Evolutionary conservation across 2,329 filamentous ascomycete genomes (phyloP).

Genomic region (Monosporascus ibericus): DNA sequence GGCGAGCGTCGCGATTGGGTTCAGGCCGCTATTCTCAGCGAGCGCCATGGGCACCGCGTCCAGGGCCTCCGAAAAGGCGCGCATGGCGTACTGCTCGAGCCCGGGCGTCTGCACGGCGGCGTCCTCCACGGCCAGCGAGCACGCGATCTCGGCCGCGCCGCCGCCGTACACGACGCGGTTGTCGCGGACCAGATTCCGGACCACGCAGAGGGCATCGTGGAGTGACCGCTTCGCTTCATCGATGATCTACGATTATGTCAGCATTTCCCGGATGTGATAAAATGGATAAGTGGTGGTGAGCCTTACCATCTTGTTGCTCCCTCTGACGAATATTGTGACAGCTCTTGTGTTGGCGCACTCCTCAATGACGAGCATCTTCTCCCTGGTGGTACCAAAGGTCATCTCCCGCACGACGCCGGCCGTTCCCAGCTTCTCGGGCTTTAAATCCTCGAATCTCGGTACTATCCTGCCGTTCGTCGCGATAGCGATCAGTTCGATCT

Average conservation of each 20-base stretch:
- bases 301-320: slow-evolving; percentile 97
- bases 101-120: slow-evolving; percentile 90
- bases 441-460: slow-evolving; percentile 92
- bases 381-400: slow-evolving; percentile 92
- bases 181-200: slow-evolving; percentile 91
- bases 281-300: background rate
- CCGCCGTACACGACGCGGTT: slow-evolving; percentile 97
- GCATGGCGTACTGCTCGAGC: slow-evolving; percentile 99
- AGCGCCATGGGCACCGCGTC: slow-evolving; percentile 92
- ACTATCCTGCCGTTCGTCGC: slow-evolving; percentile 97
- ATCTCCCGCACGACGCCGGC: slow-evolving; percentile 91
- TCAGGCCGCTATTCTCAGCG: slow-evolving; percentile 93
- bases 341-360: slow-evolving; percentile 97
- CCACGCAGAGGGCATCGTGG: slow-evolving; percentile 95
- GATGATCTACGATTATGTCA: slow-evolving; percentile 63
- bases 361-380: slow-evolving; percentile 99
- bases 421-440: slow-evolving; percentile 79
- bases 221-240: slow-evolving; percentile 97
- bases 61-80: slow-evolving; percentile 90
- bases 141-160: slow-evolving; percentile 94
- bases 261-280: slow-evolving; percentile 3
- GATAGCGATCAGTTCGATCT: slow-evolving; percentile 97
- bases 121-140: slow-evolving; percentile 92
- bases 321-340: slow-evolving; percentile 92
- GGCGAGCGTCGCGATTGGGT: slow-evolving; percentile 90